Evolutionary conservation across 495 filamentous ascomycete genomes (phyloP).

Genomic region (Aspergillus affinis): DNA sequence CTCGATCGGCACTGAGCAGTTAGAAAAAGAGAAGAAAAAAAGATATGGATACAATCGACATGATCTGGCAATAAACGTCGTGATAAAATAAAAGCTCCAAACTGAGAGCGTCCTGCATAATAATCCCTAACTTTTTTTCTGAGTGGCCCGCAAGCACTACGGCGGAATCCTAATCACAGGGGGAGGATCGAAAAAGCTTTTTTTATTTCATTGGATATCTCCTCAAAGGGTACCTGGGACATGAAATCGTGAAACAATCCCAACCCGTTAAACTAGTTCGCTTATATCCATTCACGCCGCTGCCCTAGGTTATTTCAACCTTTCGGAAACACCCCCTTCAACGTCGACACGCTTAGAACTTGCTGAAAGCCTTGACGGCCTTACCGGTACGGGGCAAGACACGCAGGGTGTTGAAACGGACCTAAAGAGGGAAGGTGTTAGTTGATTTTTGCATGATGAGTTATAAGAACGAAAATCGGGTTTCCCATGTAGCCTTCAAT

Average conservation of each 20-base stretch:
- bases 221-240: conserved; percentile 50
- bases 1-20: too few species aligned
- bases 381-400: conserved; percentile 96
- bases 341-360: conserved; percentile 72
- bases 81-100: neutral
- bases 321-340: conserved; percentile 38
- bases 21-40: too few species aligned
- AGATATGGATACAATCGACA: too few species aligned
- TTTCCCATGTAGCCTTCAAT: neutral
- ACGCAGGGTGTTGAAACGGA: conserved; percentile 98
- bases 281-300: conserved; percentile 47
- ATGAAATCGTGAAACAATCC: conserved; percentile 52
- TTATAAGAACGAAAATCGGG: neutral
- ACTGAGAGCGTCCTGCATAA: too few species aligned
- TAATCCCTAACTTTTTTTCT: too few species aligned
- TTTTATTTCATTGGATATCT: conserved; percentile 52
- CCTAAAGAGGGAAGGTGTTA: conserved; percentile 50
- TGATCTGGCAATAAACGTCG: too few species aligned
- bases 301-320: conserved; percentile 41
- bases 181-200: conserved; percentile 38
- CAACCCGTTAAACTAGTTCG: conserved; percentile 43
- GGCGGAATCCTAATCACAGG: neutral
- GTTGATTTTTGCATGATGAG: conserved; percentile 1
- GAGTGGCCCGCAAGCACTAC: neutral
- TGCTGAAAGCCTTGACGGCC: conserved; percentile 93